Conservation (phyloP, 331 rosid genomes). For the Quercus phellos region DNA sequence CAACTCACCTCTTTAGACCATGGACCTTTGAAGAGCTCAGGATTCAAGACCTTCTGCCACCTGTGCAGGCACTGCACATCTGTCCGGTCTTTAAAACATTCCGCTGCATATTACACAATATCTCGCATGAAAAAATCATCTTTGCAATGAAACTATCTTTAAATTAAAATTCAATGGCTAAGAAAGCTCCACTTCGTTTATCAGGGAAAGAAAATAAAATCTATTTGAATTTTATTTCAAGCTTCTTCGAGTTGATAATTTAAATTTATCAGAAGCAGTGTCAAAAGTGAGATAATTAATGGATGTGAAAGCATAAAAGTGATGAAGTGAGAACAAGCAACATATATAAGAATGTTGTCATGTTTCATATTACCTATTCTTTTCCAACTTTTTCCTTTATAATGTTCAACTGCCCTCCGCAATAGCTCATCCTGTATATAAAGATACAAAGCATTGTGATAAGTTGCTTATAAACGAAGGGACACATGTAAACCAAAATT, state of each 20-base stretch:
- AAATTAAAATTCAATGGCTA: background rate
- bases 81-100: constrained; percentile 95
- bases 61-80: constrained; percentile 98
- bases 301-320: background rate
- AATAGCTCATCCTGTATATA: constrained; percentile 69
- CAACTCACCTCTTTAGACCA: constrained; percentile 92
- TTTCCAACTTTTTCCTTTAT: constrained; percentile 98
- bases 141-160: background rate
- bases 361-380: constrained; percentile 66
- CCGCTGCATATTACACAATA: constrained; percentile 51
- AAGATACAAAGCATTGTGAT: background rate
- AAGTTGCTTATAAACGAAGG: background rate
- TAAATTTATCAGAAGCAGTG: background rate
- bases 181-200: background rate
- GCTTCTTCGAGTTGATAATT: background rate
- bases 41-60: constrained; percentile 99
- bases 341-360: background rate
- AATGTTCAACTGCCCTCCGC: constrained; percentile 79
- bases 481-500: background rate
- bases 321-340: background rate
- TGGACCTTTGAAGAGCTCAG: constrained; percentile 94
- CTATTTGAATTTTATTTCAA: background rate
- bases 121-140: background rate
- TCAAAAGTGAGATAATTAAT: background rate
- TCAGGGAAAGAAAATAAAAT: background rate